Percentiles rank a stretch among this genome's conserved stretches.
Conservation (phyloP, 768 basidiomycete genomes). For the Hydnum rufescens region DNA sequence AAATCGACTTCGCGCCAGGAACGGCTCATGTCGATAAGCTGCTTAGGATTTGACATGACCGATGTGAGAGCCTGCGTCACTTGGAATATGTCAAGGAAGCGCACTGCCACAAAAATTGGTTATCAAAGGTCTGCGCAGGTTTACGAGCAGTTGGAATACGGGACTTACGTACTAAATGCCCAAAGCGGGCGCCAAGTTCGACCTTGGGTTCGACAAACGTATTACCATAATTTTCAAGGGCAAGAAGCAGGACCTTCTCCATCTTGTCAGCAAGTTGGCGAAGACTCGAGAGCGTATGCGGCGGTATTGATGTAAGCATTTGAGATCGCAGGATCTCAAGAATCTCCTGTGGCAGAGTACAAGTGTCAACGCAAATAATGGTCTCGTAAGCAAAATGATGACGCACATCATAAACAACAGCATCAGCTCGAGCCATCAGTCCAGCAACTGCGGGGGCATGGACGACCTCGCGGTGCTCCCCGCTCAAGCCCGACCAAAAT, state of each 20-base stretch:
- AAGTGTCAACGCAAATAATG: neutral
- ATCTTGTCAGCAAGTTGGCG: conserved; percentile 76
- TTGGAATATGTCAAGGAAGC: conserved; percentile 82
- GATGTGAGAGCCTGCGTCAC: conserved; percentile 76
- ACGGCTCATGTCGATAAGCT: conserved; percentile 65
- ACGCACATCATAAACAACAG: conserved; percentile 77
- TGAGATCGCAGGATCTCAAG: conserved; percentile 68
- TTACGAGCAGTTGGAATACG: conserved; percentile 19
- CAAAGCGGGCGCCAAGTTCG: conserved; percentile 76
- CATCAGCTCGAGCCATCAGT: conserved; percentile 77
- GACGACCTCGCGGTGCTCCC: conserved; percentile 67
- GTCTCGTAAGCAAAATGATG: neutral
- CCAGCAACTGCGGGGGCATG: conserved; percentile 78
- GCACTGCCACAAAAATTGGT: conserved; percentile 45
- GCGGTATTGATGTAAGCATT: conserved; percentile 58
- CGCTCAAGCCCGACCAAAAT: conserved; percentile 63
- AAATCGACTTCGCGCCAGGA: conserved; percentile 83
- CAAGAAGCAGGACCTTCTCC: conserved; percentile 71
- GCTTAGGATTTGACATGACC: conserved; percentile 75
- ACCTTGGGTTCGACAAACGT: conserved; percentile 86
- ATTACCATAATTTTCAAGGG: conserved; percentile 65
- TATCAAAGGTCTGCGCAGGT: conserved; percentile 5
- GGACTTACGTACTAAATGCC: conserved; percentile 54
- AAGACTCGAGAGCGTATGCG: conserved; percentile 45
- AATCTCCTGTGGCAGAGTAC: conserved; percentile 40